These are phyloP conservation scores for Tricholoma terreum DNA, from an alignment of 768 basidiomycete species.

Conservation along the genomic window DNA sequence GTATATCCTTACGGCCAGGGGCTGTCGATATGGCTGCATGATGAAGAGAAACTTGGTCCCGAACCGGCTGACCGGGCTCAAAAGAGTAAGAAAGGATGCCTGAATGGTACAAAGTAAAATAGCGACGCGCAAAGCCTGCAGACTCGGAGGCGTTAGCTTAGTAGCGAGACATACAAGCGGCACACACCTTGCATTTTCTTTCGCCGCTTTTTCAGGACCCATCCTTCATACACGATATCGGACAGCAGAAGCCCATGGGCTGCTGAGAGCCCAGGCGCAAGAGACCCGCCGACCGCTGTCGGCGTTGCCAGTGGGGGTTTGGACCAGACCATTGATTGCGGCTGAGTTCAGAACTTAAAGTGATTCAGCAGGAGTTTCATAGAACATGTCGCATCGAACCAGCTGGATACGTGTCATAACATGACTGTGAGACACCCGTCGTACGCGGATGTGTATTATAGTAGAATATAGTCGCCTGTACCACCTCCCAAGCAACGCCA, in stretches of 20 bases:
- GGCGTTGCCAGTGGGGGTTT: neutral
- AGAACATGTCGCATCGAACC: too few relatives aligned
- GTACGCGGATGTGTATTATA: too few relatives aligned
- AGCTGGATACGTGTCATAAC: too few relatives aligned
- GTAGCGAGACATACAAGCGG: neutral
- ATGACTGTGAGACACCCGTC: too few relatives aligned
- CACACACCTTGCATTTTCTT: constrained; percentile 81
- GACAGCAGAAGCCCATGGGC: constrained; percentile 14
- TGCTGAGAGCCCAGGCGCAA: neutral
- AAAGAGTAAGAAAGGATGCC: constrained; percentile 76
- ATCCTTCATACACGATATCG: constrained; percentile 58
- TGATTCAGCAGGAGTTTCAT: too few relatives aligned
- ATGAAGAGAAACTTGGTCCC: constrained; percentile 65
- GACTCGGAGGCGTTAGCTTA: constrained; percentile 1
- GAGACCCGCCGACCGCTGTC: neutral
- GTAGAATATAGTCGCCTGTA: too few relatives aligned
- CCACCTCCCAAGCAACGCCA: neutral
- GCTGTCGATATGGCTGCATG: constrained; percentile 78
- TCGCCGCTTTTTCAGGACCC: constrained; percentile 82
- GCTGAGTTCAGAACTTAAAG: neutral
- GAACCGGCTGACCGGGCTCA: constrained; percentile 64
- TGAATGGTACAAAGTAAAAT: constrained; percentile 66
- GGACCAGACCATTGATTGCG: neutral
- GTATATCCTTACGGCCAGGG: constrained; percentile 73
- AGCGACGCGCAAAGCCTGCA: constrained; percentile 80